phyloP scores from a whole-genome alignment of 2,329 filamentous ascomycete genomes.

The Apiospora arundinis region DNA sequence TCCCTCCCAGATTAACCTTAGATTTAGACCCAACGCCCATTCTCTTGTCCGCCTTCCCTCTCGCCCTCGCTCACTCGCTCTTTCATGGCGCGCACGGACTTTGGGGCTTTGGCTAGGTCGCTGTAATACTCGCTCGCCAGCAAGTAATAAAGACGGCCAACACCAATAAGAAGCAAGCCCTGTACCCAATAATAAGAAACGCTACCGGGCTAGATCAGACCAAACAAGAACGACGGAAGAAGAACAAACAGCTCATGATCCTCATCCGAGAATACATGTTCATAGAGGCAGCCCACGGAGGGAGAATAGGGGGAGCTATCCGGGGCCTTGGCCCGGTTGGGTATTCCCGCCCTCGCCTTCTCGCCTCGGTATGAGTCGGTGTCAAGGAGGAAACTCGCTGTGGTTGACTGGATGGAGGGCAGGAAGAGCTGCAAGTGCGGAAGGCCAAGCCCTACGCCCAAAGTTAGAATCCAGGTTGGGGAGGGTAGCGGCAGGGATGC shows the following conservation, averaged over 20 bases:
- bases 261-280: neutral
- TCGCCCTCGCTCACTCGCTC: neutral
- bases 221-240: neutral
- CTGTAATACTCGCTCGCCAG: neutral
- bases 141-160: neutral
- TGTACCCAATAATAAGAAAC: neutral
- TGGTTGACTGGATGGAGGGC: neutral
- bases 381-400: neutral
- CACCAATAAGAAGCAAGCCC: neutral
- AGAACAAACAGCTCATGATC: neutral
- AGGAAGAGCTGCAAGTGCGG: neutral
- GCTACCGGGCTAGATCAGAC: conserved; percentile 1
- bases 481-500: neutral
- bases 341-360: neutral
- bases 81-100: neutral
- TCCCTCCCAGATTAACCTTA: conserved; percentile 11
- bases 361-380: neutral
- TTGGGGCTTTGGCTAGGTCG: neutral
- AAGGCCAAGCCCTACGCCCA: conserved; percentile 10
- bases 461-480: conserved; percentile 4
- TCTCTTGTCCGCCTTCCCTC: neutral
- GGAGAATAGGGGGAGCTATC: neutral
- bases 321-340: neutral
- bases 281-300: neutral
- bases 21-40: conserved; percentile 1